phyloP scores from a whole-genome alignment of 2,329 filamentous ascomycete species.

The Penicillium sp. region DNA sequence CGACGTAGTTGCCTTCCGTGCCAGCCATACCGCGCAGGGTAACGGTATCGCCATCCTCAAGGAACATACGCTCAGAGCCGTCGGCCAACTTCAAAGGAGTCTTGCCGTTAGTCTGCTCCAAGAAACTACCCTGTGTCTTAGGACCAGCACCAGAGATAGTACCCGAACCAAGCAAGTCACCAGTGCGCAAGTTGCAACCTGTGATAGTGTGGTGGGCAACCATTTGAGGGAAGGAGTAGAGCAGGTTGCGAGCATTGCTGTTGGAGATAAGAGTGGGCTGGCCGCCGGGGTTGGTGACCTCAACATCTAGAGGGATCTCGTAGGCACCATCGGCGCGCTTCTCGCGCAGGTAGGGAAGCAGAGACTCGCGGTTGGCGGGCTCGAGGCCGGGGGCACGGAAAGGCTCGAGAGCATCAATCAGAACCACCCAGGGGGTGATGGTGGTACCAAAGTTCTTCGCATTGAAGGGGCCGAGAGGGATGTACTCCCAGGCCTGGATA shows the following conservation, averaged over 20 bases:
- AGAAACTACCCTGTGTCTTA: slow-evolving; percentile 64
- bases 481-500: slow-evolving; percentile 80
- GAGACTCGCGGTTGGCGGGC: slow-evolving; percentile 51
- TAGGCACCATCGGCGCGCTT: slow-evolving; percentile 57
- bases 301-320: slow-evolving; percentile 68
- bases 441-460: slow-evolving; percentile 79
- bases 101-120: slow-evolving; percentile 74
- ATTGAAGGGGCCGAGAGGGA: slow-evolving; percentile 79
- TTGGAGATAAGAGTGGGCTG: slow-evolving; percentile 58
- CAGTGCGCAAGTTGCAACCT: slow-evolving; percentile 70
- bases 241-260: slow-evolving; percentile 64
- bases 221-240: slow-evolving; percentile 86
- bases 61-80: slow-evolving; percentile 67
- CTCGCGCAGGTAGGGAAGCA: slow-evolving; percentile 66
- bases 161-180: slow-evolving; percentile 74
- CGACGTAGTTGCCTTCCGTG: slow-evolving; percentile 65
- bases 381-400: slow-evolving; percentile 58
- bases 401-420: slow-evolving; percentile 71
- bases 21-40: slow-evolving; percentile 66
- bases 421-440: slow-evolving; percentile 76
- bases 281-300: slow-evolving; percentile 49
- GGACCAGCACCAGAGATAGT: slow-evolving; percentile 68
- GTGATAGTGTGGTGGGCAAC: slow-evolving; percentile 74
- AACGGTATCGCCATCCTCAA: slow-evolving; percentile 72
- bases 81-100: slow-evolving; percentile 59